Conservation (phyloP, 768 basidiomycete species). For the Galerina marginata region DNA sequence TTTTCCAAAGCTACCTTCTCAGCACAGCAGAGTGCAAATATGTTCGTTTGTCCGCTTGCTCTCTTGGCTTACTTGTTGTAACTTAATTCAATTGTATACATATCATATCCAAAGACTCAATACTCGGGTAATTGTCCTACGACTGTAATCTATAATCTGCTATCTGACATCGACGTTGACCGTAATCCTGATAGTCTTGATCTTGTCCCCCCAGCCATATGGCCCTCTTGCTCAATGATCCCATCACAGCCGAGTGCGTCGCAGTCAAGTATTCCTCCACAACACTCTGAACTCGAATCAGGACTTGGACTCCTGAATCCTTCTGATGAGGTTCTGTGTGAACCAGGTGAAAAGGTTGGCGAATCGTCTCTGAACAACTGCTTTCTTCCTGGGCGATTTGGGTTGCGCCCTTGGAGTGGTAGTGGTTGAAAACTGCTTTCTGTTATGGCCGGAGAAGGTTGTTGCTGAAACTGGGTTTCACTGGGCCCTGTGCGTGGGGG, state of each 20-base stretch:
- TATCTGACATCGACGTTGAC: constrained; percentile 30
- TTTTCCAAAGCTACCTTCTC: constrained; percentile 14
- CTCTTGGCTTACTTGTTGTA: constrained; percentile 18
- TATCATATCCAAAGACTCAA: background rate
- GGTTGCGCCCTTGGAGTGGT: background rate
- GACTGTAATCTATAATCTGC: constrained; percentile 20
- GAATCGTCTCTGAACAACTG: constrained; percentile 35
- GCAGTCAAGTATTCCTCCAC: constrained; percentile 58
- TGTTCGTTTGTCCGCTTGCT: constrained; percentile 17
- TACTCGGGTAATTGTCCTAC: constrained; percentile 6
- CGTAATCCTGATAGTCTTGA: constrained; percentile 33
- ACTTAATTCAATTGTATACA: constrained; percentile 15
- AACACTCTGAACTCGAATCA: constrained; percentile 43
- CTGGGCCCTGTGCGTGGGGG: too few species aligned
- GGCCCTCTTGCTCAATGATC: constrained; percentile 37
- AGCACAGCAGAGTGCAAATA: background rate
- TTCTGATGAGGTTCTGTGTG: constrained; percentile 9
- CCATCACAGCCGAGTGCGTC: constrained; percentile 40
- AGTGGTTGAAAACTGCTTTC: background rate
- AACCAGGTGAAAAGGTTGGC: constrained; percentile 21
- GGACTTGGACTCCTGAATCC: constrained; percentile 13
- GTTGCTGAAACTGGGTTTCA: background rate
- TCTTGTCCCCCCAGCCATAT: constrained; percentile 17
- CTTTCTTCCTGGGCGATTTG: constrained; percentile 27
- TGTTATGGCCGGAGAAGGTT: background rate